These are phyloP conservation scores for Pythium folliculosum DNA, from an alignment of 352 stramenopile genomes.

Conservation along the genomic window DNA sequence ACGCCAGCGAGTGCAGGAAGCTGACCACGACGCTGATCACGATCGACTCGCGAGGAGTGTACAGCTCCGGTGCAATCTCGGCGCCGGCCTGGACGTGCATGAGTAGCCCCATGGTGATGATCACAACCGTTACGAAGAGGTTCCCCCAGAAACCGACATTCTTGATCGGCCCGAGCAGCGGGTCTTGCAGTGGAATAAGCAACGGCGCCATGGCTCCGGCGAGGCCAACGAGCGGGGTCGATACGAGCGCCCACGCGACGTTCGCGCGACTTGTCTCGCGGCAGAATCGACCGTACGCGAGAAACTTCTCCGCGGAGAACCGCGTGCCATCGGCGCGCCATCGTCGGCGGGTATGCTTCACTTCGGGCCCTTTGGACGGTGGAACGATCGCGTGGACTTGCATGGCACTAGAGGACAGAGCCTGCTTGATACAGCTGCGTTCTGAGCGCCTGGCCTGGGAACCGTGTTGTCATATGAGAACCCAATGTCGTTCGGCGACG, in stretches of 20 bases:
- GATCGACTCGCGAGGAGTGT: background rate
- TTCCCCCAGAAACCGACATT: constrained; percentile 12
- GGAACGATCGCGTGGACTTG: background rate
- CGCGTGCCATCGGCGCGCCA: constrained; percentile 2
- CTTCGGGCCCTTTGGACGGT: background rate
- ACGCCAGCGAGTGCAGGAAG: background rate
- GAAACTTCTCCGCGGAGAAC: constrained; percentile 9
- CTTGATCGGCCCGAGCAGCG: background rate
- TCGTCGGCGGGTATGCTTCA: background rate
- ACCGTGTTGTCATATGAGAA: too few species aligned
- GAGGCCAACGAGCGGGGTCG: constrained; percentile 4
- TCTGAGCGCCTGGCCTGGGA: background rate
- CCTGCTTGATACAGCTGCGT: background rate
- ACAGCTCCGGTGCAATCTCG: constrained; percentile 8
- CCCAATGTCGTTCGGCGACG: too few species aligned
- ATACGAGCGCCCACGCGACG: constrained; percentile 3
- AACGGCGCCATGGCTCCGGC: constrained; percentile 1
- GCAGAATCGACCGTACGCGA: background rate
- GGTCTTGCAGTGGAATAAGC: constrained; percentile 14
- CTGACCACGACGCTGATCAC: background rate
- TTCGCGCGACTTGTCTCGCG: background rate
- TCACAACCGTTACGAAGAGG: constrained; percentile 7
- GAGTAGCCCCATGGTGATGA: constrained; percentile 1
- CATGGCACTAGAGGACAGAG: background rate
- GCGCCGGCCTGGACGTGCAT: constrained; percentile 2